A percentile compares a stretch with the other conserved stretches of the same genome.
These are phyloP conservation scores for Aspergillus ostianus DNA, from an alignment of 495 filamentous ascomycete species.

Conservation along the genomic window DNA sequence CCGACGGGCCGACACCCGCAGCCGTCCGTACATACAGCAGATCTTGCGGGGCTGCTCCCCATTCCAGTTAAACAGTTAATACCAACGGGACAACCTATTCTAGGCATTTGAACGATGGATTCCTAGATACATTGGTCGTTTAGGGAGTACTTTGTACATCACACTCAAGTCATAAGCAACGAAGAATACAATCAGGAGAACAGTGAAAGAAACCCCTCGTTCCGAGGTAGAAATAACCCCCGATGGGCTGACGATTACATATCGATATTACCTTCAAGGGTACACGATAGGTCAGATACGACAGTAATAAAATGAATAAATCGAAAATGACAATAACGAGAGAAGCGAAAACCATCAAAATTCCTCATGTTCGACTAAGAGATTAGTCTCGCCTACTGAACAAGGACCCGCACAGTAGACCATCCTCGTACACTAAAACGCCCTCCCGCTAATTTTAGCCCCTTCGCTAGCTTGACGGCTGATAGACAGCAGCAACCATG, in stretches of 20 bases:
- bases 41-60: constrained; percentile 21
- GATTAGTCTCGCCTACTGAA: not conserved
- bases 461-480: constrained; percentile 10
- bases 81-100: not conserved
- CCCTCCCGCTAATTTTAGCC: not conserved
- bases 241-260: not conserved
- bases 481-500: constrained; percentile 6
- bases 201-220: not conserved
- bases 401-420: not conserved
- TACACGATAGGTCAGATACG: not conserved
- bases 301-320: too few species aligned
- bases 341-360: not conserved
- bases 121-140: not conserved
- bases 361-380: not conserved
- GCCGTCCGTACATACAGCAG: constrained; percentile 31
- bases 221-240: not conserved
- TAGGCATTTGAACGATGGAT: not conserved
- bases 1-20: constrained; percentile 29
- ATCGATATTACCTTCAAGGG: not conserved
- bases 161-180: not conserved
- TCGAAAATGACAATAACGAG: not conserved
- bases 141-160: too few species aligned
- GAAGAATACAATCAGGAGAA: not conserved
- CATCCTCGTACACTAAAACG: not conserved
- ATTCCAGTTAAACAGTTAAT: constrained; percentile 9